Evolutionary conservation across 169 alveolate genomes (phyloP).

Genomic region (Plasmodium adleri): DNA sequence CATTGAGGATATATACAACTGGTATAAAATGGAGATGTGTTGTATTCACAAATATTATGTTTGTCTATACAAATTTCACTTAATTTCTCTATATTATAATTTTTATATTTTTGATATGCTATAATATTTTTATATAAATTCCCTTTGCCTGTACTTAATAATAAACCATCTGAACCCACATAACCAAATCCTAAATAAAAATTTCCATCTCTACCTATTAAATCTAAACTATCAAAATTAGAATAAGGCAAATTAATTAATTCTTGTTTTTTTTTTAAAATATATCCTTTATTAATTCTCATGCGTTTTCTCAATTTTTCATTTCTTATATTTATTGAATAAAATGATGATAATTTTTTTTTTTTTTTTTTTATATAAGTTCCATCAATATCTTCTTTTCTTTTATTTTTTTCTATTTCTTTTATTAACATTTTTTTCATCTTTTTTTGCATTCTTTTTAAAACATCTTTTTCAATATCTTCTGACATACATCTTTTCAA

Average conservation of each 20-base stretch:
- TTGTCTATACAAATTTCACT: conserved; percentile 75
- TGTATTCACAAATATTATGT: conserved; percentile 59
- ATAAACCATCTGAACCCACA: conserved; percentile 81
- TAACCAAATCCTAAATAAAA: conserved; percentile 89
- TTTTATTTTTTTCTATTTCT: conserved; percentile 1
- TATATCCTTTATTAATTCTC: conserved; percentile 76
- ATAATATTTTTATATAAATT: conserved; percentile 83
- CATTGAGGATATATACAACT: conserved; percentile 61
- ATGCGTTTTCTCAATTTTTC: conserved; percentile 19
- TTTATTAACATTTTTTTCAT: not conserved
- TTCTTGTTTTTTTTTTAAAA: conserved; percentile 54
- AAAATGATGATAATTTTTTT: not conserved
- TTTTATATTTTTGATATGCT: conserved; percentile 45
- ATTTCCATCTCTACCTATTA: conserved; percentile 90
- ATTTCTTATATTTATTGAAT: conserved; percentile 12
- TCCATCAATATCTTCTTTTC: not conserved
- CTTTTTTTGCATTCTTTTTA: not conserved
- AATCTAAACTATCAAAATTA: conserved; percentile 86
- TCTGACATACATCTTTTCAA: not conserved
- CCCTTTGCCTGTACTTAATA: conserved; percentile 85
- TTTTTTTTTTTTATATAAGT: not conserved
- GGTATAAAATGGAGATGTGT: conserved; percentile 64
- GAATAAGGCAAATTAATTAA: conserved; percentile 79
- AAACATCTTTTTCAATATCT: not conserved
- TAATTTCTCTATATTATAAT: conserved; percentile 47